phyloP scores from a whole-genome alignment of 768 basidiomycete species.

The Boletus sensibilis region DNA sequence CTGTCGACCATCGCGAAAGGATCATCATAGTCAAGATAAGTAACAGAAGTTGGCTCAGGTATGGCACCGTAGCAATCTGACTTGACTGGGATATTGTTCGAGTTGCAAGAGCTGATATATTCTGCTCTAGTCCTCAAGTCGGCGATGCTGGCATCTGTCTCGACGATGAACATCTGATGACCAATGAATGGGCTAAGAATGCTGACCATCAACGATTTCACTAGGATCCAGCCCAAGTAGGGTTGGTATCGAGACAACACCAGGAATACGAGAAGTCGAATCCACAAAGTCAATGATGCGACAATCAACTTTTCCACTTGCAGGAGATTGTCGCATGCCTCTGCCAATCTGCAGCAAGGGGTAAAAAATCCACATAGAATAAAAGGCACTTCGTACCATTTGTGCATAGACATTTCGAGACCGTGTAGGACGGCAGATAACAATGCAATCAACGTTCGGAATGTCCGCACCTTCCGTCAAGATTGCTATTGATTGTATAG shows the following conservation, averaged over 20 bases:
- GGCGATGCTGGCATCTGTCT: constrained; percentile 51
- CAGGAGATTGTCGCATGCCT: constrained; percentile 83
- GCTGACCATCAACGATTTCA: constrained; percentile 58
- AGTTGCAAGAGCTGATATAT: constrained; percentile 11
- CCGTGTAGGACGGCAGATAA: constrained; percentile 85
- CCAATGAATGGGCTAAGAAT: not conserved
- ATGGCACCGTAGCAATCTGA: constrained; percentile 35
- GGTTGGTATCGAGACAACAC: constrained; percentile 76
- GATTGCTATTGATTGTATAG: constrained; percentile 48
- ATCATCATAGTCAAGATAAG: constrained; percentile 74
- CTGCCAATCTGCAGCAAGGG: constrained; percentile 70
- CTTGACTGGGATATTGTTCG: not conserved
- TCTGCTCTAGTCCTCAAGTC: constrained; percentile 44
- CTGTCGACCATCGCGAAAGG: constrained; percentile 59
- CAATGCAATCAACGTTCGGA: constrained; percentile 88
- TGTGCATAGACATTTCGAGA: constrained; percentile 89
- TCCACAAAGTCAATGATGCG: constrained; percentile 92
- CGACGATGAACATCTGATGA: not conserved
- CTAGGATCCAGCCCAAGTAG: constrained; percentile 83
- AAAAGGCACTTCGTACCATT: constrained; percentile 56
- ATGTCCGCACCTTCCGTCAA: constrained; percentile 95
- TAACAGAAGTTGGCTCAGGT: constrained; percentile 60
- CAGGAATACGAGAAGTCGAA: constrained; percentile 60
- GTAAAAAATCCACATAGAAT: not conserved
- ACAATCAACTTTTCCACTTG: constrained; percentile 80